Base-by-base conservation (phyloP, 2,329 filamentous ascomycete species). In the Xylaria polymorpha region DNA sequence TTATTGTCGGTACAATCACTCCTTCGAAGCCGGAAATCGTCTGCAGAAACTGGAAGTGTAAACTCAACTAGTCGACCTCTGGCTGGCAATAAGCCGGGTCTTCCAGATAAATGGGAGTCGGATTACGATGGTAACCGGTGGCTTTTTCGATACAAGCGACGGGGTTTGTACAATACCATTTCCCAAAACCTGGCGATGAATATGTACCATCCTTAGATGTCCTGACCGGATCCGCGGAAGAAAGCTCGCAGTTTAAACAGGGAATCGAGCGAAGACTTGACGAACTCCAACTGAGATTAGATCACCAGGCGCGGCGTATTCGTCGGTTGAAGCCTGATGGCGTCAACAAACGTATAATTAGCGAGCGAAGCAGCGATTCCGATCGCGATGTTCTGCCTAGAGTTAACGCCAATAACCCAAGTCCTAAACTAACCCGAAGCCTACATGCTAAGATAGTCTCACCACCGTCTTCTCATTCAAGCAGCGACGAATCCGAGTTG, bases 51-150 rank as follows among this genome's bases (percentile, higher is more conserved):
- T 9, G 14, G 32, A 6, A 22, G 9, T 22, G 55, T 10, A 18
- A 29, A 29, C 15, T 25, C 6, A 35, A 1, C 53, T 39, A 7
- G n/a, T 25, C 35, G 4, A 18, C 10, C 12, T 53, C 7, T 50
- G 9, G 48, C 8, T 6, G 25, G 25, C 29, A 2, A 10, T 32
- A 10, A 1, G 7, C 15, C 80, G 4, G 79, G 77, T 58, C 83
- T 89, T 37, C 86, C 85, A 2, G 79, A 82, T 14, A 84, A 85
- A 65, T 89, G 87, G 87, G 85, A 87, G 67, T 83, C 80, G 74
- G 87, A 88, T 76, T 88, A 88, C 72, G 87, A 89, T 71, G 86
- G 86, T 63, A 73, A 68, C 14, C 83, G 87, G 32, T 89, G 87
- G 87, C 85, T 88, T 78, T 89, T 86, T 77, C 83, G 82, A 60